These are phyloP conservation scores for Boletus insuetus DNA, from an alignment of 768 basidiomycete species.

Conservation along the genomic window DNA sequence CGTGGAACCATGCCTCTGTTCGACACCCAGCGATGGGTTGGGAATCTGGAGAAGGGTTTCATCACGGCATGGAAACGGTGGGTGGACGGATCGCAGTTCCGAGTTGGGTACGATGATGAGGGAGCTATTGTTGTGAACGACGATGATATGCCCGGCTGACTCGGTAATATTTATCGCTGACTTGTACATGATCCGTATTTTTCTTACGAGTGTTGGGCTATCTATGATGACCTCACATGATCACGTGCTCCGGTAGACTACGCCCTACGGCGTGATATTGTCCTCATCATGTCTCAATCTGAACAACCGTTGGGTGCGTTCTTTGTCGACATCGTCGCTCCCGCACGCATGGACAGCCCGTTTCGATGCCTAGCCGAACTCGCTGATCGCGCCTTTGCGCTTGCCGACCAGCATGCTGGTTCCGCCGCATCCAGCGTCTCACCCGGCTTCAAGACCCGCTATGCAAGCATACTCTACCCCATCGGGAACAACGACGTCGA, in stretches of 20 bases:
- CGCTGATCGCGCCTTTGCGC: slow-evolving; percentile 18
- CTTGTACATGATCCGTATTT: not conserved
- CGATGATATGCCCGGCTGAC: slow-evolving; percentile 10
- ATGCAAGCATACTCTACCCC: slow-evolving; percentile 16
- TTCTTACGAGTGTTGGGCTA: too few relatives aligned
- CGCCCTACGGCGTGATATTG: not conserved
- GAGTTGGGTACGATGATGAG: slow-evolving; percentile 30
- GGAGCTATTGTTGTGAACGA: slow-evolving; percentile 32
- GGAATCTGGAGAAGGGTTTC: slow-evolving; percentile 46
- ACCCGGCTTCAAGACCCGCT: slow-evolving; percentile 4
- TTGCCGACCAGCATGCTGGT: slow-evolving; percentile 3
- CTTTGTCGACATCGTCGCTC: slow-evolving; percentile 12
- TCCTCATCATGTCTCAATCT: slow-evolving; percentile 11
- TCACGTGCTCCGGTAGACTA: not conserved
- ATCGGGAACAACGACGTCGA: slow-evolving; percentile 1
- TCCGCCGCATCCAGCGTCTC: not conserved
- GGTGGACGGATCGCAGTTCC: slow-evolving; percentile 42
- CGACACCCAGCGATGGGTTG: slow-evolving; percentile 47
- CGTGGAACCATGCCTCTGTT: slow-evolving; percentile 45
- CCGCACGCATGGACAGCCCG: not conserved
- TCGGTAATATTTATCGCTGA: not conserved
- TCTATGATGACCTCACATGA: not conserved
- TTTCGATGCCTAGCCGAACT: slow-evolving; percentile 19
- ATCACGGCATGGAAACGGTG: slow-evolving; percentile 45
- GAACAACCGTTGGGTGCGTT: slow-evolving; percentile 10